Conservation (phyloP, 2,329 filamentous ascomycete species). For the Onygenales sp. region DNA sequence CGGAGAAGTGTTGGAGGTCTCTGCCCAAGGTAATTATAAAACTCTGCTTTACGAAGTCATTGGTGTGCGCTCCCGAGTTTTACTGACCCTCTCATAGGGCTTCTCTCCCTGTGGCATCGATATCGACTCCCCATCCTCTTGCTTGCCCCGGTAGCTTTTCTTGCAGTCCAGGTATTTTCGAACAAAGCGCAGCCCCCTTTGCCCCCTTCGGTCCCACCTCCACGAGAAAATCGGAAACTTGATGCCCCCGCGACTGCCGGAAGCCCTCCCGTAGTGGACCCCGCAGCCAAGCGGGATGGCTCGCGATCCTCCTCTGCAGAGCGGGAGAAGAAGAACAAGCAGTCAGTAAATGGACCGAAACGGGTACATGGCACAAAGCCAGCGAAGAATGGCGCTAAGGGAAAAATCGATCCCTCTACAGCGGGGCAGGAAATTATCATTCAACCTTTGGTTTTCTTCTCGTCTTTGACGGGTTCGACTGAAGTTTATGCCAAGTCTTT, state of each 20-base stretch:
- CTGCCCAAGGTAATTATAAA: background rate
- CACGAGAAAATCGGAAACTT: background rate
- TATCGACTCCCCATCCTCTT: constrained; percentile 2
- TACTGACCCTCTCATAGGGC: background rate
- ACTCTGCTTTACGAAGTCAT: background rate
- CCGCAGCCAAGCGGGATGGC: background rate
- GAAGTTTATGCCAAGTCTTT: constrained; percentile 62
- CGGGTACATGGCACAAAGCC: constrained; percentile 10
- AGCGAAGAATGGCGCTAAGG: constrained; percentile 3
- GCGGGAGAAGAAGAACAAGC: background rate
- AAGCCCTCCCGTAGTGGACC: background rate
- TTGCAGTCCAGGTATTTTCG: background rate
- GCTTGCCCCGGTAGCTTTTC: background rate
- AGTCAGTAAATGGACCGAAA: constrained; percentile 7
- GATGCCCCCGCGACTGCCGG: background rate
- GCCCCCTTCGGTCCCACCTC: background rate
- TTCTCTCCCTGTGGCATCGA: constrained; percentile 3
- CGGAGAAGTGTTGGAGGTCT: background rate
- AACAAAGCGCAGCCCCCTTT: background rate
- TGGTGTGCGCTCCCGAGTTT: background rate
- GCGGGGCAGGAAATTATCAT: constrained; percentile 12
- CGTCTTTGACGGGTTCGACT: constrained; percentile 76
- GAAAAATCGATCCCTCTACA: background rate
- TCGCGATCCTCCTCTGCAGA: constrained; percentile 4
- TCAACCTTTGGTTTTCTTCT: constrained; percentile 77